Evolutionary conservation across 2,329 filamentous ascomycete genomes (phyloP).

Genomic region (Hortaea sp.): DNA sequence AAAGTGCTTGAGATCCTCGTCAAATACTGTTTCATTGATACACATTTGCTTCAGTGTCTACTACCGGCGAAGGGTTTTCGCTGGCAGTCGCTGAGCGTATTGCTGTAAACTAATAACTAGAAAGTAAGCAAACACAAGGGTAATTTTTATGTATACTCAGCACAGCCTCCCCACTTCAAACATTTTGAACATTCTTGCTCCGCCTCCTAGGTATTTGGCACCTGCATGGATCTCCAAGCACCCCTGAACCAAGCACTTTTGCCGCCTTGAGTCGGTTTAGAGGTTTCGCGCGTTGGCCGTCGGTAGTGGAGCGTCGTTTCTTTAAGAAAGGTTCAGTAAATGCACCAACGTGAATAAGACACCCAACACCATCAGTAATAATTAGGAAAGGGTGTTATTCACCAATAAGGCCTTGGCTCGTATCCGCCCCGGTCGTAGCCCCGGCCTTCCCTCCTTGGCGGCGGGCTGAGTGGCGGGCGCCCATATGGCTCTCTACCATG

Average conservation of each 20-base stretch:
- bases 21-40: neutral
- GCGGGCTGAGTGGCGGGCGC: constrained; percentile 32
- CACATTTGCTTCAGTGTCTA: neutral
- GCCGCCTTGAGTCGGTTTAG: neutral
- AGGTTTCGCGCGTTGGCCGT: neutral
- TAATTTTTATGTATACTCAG: constrained; percentile 2
- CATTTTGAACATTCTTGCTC: neutral
- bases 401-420: constrained; percentile 21
- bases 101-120: neutral
- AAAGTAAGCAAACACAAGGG: neutral
- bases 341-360: constrained; percentile 1
- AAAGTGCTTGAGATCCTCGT: too few relatives aligned
- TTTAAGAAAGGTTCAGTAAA: constrained; percentile 1
- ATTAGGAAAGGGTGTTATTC: constrained; percentile 13
- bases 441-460: constrained; percentile 30
- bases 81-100: constrained; percentile 1
- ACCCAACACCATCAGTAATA: neutral
- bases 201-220: neutral
- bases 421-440: constrained; percentile 20
- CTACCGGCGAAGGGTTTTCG: neutral
- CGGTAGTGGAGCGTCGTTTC: neutral
- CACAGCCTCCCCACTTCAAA: neutral
- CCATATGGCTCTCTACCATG: constrained; percentile 45
- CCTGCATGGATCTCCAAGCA: neutral
- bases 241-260: too few relatives aligned